Base-by-base conservation (phyloP, 1,284 basidiomycete species). In the Naganishia cerealis region DNA sequence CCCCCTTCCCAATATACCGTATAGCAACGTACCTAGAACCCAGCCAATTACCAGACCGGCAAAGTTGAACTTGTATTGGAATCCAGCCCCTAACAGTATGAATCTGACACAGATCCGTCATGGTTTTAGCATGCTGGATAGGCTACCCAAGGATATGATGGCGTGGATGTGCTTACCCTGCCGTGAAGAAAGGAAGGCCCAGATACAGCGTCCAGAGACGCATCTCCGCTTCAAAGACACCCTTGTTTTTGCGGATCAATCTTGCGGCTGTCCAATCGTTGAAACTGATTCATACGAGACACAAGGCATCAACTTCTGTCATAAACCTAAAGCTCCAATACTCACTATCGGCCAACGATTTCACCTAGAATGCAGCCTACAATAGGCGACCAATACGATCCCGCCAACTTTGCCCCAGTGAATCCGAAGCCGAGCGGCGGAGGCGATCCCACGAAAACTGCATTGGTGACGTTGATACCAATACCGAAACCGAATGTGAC, bases 391-490 rank as follows among this genome's bases (percentile, higher is more conserved):
- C 63, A 65, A 33, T 65, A 65, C 33, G 52, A 56, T 15, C 63
- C 63, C 1, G 63, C 63, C 38, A 65, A 26, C 33, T 65, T 56
- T 26, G 50, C 39, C 12, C 53, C 63, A 4, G 12, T 10, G 39
- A 65, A 65, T 42, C 63, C 63, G 43, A 55, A 65, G 13, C 63
- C 63, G 26, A 65, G 24, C 24, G 63, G 63, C 24, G 63, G 63
- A 55, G 63, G 63, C 15, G 63, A 66, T 43, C 21, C 63, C 1
- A 66, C 63, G 36, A 66, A 66, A 24, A 66, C 63, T 16, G 63
- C 63, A 40, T 66, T 66, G 63, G 63, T 66, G 21, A 66, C 63
- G 42, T 66, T 66, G 63, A 66, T 57, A 66, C 63, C 63, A 53
- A 66, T 66, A 2, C 63, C 63, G 53, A 66, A 66, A 16, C 63